These are phyloP conservation scores for Prunella vulgaris DNA, from an alignment of 257 asterid genomes.

Conservation along the genomic window DNA sequence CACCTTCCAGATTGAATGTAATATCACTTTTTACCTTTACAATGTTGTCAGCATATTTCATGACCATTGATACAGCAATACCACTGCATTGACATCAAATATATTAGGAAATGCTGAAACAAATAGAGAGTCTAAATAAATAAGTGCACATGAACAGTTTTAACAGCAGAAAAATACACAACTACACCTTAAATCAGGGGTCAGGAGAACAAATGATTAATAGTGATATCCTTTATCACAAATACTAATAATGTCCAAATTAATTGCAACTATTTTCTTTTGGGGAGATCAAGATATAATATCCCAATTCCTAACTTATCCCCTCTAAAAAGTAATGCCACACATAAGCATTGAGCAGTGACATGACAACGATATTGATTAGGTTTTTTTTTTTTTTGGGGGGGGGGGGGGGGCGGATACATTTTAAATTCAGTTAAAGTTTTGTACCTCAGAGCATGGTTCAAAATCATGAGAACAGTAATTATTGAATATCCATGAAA, in stretches of 20 bases:
- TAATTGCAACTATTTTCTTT: background rate
- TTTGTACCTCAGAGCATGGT: constrained; percentile 87
- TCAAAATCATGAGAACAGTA: constrained; percentile 86
- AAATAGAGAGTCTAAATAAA: background rate
- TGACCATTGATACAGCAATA: constrained; percentile 99
- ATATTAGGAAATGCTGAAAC: constrained; percentile 6
- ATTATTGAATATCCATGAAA: constrained; percentile 86
- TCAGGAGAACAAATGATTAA: background rate
- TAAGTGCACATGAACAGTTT: background rate
- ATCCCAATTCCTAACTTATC: background rate
- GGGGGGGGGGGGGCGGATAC: background rate
- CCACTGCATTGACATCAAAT: constrained; percentile 55
- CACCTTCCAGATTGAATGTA: constrained; percentile 5
- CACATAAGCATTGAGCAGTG: background rate
- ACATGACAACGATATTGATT: background rate
- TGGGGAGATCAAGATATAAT: background rate
- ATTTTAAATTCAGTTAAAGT: background rate
- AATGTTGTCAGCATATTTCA: constrained; percentile 98
- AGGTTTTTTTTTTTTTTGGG: background rate
- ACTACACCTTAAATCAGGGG: background rate
- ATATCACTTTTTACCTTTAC: constrained; percentile 74
- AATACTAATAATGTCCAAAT: background rate
- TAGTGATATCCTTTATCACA: background rate
- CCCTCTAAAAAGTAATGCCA: background rate
- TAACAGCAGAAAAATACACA: background rate